Conservation (phyloP, 805 yeast genomes). For the Pichia cabralensis region DNA sequence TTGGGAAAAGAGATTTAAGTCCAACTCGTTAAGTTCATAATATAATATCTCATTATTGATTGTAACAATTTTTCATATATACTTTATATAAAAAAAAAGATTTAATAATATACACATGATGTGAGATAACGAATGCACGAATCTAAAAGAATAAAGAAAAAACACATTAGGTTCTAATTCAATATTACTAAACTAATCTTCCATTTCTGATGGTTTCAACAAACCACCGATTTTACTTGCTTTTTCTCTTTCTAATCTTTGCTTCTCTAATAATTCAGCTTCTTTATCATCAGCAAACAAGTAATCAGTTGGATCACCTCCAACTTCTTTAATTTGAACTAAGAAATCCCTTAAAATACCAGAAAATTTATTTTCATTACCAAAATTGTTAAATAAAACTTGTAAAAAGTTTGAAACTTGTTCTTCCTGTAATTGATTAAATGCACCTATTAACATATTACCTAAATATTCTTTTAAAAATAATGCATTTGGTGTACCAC, state of each 20-base stretch:
- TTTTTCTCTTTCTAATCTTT: conserved; percentile 60
- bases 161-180: too few relatives aligned
- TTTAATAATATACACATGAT: too few relatives aligned
- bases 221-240: conserved; percentile 89
- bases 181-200: too few relatives aligned
- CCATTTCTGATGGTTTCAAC: conserved; percentile 90
- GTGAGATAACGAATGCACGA: too few relatives aligned
- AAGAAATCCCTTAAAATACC: conserved; percentile 88
- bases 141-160: too few relatives aligned
- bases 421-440: conserved; percentile 78
- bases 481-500: conserved; percentile 72
- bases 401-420: conserved; percentile 76
- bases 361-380: conserved; percentile 65
- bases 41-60: neutral
- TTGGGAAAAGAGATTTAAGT: conserved; percentile 3
- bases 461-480: conserved; percentile 76
- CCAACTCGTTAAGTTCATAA: conserved; percentile 1
- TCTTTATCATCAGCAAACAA: conserved; percentile 91
- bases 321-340: conserved; percentile 90
- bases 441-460: conserved; percentile 76
- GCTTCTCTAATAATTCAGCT: conserved; percentile 59
- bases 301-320: conserved; percentile 93
- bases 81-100: too few relatives aligned
- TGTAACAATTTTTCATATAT: neutral
- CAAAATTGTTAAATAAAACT: conserved; percentile 65